A percentile compares a stretch with the other conserved stretches of the same genome.
Evolutionary conservation across 2,329 filamentous ascomycete genomes (phyloP).

Genomic region (Pseudopithomyces maydicus): DNA sequence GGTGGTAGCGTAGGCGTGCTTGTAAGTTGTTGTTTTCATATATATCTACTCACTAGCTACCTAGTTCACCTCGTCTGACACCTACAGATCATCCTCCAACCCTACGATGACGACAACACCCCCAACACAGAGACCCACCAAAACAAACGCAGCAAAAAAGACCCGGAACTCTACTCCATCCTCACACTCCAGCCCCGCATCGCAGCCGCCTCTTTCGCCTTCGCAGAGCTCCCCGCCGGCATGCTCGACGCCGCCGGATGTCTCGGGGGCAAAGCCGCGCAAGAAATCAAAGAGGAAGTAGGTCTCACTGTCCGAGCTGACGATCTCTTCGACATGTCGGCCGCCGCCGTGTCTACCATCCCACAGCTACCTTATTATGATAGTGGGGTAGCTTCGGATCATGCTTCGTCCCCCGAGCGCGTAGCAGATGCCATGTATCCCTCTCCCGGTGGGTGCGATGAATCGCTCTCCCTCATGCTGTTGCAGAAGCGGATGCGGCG

Average conservation of each 20-base stretch:
- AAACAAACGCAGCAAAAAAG: slow-evolving; percentile 34
- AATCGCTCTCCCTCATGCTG: slow-evolving; percentile 63
- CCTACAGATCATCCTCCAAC: slow-evolving; percentile 59
- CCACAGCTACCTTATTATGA: not conserved
- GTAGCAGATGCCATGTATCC: slow-evolving; percentile 55
- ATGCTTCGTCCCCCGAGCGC: not conserved
- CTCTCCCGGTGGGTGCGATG: slow-evolving; percentile 61
- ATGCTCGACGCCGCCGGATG: slow-evolving; percentile 62
- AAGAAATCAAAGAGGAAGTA: slow-evolving; percentile 64
- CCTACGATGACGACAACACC: slow-evolving; percentile 47
- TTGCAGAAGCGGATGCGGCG: slow-evolving; percentile 59
- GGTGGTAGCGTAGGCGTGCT: slow-evolving; percentile 64
- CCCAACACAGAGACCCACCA: not conserved
- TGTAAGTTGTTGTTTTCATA: slow-evolving; percentile 32
- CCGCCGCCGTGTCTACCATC: slow-evolving; percentile 48
- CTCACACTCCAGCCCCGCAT: slow-evolving; percentile 63
- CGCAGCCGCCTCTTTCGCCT: slow-evolving; percentile 59
- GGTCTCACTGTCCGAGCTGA: slow-evolving; percentile 55
- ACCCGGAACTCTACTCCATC: slow-evolving; percentile 47
- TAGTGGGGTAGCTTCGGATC: too few species aligned
- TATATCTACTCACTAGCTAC: not conserved
- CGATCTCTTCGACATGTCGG: slow-evolving; percentile 61
- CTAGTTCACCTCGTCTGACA: not conserved
- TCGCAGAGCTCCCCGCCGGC: slow-evolving; percentile 63
- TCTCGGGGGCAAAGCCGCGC: slow-evolving; percentile 60